Evolutionary conservation across 495 filamentous ascomycete species (phyloP), one percentile per base, ranked within the genome.

Genomic region (Penicillium herquei): DNA sequence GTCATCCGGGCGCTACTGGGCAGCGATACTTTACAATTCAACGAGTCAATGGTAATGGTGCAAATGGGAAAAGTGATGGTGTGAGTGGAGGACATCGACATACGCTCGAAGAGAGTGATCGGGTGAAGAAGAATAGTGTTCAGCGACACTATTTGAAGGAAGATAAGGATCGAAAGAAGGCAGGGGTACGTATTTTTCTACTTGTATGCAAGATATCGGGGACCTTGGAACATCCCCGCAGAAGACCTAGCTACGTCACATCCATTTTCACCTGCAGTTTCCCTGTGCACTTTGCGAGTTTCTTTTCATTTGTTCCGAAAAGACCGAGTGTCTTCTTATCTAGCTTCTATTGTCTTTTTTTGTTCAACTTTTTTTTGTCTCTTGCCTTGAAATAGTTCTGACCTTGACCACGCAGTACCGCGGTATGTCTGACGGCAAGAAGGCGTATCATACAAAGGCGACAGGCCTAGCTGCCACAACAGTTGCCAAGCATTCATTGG

Each of bases 81-180:
- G 81, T 87, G 35, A 70, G 78, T 40, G 85, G 75, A 64, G 83
- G 72, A 1, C 91, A 96, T 71, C 86, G 85, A 53, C 91, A 96
- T 70, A 82, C 81, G 0, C 71, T 96, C 30, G 84, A 84, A 50
- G 88, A 89, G 57, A 92, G 89, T 58, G 91, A 96, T 68, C 82
- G 84, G 45, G 87, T 94, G 26, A 95, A 95, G 74, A 92, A 90
- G 73, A 91, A 89, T 58, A 91, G 84, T 62, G 84, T 93, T 4
- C 79, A 86, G 60, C 79, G 91, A 56, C 80, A 77, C 64, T 63
- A 88, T 40, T 65, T 87, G 46, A 87, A 86, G 68, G 78, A 81
- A 52, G 84, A 84, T 56, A 89, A 86, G 65, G 86, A 87, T 41
- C 78, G 79, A 60, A 88, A 85, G 71, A 89, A 84, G 66, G 69